A percentile compares a stretch with the other conserved stretches of the same genome.
phyloP scores from a whole-genome alignment of 1,139 yeast genomes.

The Diutina neorugosa region DNA sequence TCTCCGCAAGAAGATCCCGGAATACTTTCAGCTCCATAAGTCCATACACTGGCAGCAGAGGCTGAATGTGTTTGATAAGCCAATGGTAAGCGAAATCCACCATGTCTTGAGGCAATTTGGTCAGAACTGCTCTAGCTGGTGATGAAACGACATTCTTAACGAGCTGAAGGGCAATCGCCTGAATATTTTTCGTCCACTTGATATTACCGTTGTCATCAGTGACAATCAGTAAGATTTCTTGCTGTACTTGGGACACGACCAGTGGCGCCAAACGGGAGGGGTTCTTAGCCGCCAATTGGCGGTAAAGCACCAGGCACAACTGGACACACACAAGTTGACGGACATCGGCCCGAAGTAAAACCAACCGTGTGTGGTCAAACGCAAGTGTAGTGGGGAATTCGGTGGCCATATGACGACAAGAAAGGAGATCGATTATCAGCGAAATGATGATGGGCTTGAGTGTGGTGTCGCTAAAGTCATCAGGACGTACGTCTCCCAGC shows the following conservation, averaged over 20 bases:
- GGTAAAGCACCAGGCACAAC: slow-evolving; percentile 60
- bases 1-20: slow-evolving; percentile 31
- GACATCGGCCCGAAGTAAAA: slow-evolving; percentile 71
- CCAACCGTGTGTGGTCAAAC: slow-evolving; percentile 77
- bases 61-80: slow-evolving; percentile 80
- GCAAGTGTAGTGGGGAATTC: slow-evolving; percentile 80
- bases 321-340: slow-evolving; percentile 76
- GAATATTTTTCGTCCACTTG: slow-evolving; percentile 81
- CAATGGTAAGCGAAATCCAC: slow-evolving; percentile 66
- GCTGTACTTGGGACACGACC: slow-evolving; percentile 25
- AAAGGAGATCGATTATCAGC: slow-evolving; percentile 47
- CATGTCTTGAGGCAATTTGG: slow-evolving; percentile 23
- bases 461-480: slow-evolving; percentile 6
- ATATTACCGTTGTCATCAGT: slow-evolving; percentile 79
- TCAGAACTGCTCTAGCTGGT: slow-evolving; percentile 6
- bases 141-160: slow-evolving; percentile 29
- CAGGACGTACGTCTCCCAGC: background rate
- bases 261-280: slow-evolving; percentile 16
- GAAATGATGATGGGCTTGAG: slow-evolving; percentile 30
- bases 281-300: slow-evolving; percentile 33
- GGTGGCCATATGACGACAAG: slow-evolving; percentile 70
- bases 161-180: slow-evolving; percentile 60
- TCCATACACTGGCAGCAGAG: slow-evolving; percentile 67
- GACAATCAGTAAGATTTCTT: slow-evolving; percentile 66
- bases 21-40: slow-evolving; percentile 62